Conservation (phyloP, 2,329 filamentous ascomycete species). For the Colletotrichum viniferum region DNA sequence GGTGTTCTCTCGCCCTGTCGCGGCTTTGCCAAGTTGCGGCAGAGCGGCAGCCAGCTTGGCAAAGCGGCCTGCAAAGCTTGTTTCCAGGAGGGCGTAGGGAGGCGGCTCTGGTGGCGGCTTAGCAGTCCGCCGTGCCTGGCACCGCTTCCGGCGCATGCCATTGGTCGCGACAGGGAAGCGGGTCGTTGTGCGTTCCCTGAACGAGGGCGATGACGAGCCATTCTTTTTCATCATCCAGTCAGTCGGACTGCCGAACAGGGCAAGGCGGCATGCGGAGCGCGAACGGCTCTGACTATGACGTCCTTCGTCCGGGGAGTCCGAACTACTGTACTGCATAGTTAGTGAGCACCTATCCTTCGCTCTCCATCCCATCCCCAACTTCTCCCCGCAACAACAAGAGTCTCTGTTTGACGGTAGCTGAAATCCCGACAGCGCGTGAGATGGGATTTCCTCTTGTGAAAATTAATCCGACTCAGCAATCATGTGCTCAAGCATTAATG, state of each 20-base stretch:
- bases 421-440: background rate
- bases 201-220: background rate
- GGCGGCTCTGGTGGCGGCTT: background rate
- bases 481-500: background rate
- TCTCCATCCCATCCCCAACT: background rate
- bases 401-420: background rate
- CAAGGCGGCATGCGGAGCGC: constrained; percentile 2
- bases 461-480: background rate
- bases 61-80: constrained; percentile 11
- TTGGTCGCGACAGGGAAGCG: background rate
- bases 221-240: background rate
- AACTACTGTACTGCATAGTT: background rate
- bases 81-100: background rate
- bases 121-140: background rate
- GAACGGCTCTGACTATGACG: background rate
- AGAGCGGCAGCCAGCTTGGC: constrained; percentile 13
- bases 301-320: background rate
- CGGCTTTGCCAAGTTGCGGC: constrained; percentile 15
- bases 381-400: background rate
- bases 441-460: background rate
- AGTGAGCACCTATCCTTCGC: background rate
- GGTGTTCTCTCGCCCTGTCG: background rate
- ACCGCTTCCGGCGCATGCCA: background rate
- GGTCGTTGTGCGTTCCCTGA: background rate
- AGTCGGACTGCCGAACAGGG: background rate